phyloP scores from a whole-genome alignment of 768 basidiomycete species.

The Boletus edulis region DNA sequence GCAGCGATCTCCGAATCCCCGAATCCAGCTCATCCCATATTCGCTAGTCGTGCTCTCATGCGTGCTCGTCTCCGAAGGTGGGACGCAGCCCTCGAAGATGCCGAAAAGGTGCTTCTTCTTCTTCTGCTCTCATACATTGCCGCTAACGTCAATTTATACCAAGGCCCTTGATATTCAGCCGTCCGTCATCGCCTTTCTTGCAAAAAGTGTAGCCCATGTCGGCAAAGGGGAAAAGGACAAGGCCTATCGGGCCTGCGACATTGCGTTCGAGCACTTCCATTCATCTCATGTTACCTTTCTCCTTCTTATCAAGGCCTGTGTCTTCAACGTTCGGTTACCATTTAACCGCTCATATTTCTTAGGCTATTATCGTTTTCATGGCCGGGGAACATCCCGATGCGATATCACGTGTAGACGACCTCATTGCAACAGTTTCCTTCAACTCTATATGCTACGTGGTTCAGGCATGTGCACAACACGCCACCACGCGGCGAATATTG shows the following conservation, averaged over 20 bases:
- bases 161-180: not conserved
- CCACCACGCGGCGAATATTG: not conserved
- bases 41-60: no score
- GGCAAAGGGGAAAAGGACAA: not conserved
- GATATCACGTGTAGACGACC: not conserved
- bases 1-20: no score
- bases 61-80: constrained; percentile 1
- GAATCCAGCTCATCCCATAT: no score
- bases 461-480: not conserved
- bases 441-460: not conserved
- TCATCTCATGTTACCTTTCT: not conserved
- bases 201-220: not conserved
- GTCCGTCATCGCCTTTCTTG: not conserved
- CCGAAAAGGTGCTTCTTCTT: not conserved
- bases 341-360: not conserved
- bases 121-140: not conserved
- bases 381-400: not conserved
- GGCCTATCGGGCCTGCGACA: not conserved
- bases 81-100: not conserved
- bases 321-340: no score
- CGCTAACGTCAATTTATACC: not conserved
- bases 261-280: not conserved
- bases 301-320: not conserved
- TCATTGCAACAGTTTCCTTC: not conserved
- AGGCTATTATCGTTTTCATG: not conserved